Conservation (phyloP, 306 rosid species). For the Gillenia trifoliata region DNA sequence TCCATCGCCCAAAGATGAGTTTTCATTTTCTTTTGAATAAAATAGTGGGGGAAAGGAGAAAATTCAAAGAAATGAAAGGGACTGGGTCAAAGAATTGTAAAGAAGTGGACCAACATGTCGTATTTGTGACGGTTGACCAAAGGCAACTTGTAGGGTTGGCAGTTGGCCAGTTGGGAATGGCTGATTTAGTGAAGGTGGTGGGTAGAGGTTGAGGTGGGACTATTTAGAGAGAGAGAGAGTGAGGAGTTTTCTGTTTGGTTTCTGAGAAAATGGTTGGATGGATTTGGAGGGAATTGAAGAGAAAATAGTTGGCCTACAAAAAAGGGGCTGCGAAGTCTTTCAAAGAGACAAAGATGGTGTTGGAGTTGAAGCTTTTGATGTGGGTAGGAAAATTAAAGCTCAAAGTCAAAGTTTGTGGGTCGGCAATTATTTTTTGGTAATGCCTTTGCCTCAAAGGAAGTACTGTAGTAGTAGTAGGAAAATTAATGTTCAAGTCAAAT, state of each 20-base stretch:
- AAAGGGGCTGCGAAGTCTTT: not conserved
- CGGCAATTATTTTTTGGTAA: not conserved
- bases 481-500: constrained; percentile 6
- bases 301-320: constrained; percentile 26
- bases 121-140: constrained; percentile 68
- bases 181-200: constrained; percentile 23
- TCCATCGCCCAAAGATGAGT: not conserved
- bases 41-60: constrained; percentile 12
- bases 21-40: not conserved
- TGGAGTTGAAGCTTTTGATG: not conserved
- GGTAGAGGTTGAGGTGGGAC: not conserved
- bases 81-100: constrained; percentile 65
- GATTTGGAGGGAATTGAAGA: constrained; percentile 14
- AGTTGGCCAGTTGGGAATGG: constrained; percentile 41
- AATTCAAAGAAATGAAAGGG: constrained; percentile 39
- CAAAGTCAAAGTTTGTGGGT: constrained; percentile 16
- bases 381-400: not conserved
- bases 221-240: not conserved
- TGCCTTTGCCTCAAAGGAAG: not conserved
- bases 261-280: constrained; percentile 30
- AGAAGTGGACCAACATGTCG: constrained; percentile 66
- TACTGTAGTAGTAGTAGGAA: not conserved
- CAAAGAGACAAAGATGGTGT: not conserved
- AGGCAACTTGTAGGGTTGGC: constrained; percentile 10
- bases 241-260: constrained; percentile 29